Percentiles rank a stretch among this genome's conserved stretches.
Conservation (phyloP, 192 early-diverging fungal species). For the Backusella tuberculispora region DNA sequence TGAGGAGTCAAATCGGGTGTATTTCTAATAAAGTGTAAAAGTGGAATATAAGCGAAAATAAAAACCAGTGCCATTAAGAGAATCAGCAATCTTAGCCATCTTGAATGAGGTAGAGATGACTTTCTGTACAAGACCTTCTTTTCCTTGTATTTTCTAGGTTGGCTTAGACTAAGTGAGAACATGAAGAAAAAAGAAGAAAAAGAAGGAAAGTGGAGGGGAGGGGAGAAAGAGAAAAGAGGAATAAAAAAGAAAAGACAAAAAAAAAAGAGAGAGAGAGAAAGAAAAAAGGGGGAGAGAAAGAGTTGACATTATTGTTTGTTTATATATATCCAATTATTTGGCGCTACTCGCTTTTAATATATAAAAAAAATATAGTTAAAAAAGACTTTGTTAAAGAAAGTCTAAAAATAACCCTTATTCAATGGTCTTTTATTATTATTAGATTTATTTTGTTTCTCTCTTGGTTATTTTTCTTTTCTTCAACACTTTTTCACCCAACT, state of each 20-base stretch:
- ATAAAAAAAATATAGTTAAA: not conserved
- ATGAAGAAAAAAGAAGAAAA: not conserved
- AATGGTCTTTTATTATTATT: not conserved
- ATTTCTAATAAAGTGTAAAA: conserved; percentile 1
- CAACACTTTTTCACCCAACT: not conserved
- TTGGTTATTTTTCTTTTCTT: conserved; percentile 7
- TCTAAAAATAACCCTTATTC: conserved; percentile 2
- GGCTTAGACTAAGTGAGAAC: conserved; percentile 9
- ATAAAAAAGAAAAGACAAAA: not conserved
- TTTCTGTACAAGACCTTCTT: conserved; percentile 13
- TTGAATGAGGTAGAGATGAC: not conserved
- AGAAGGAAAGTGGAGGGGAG: not conserved
- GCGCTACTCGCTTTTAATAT: conserved; percentile 7
- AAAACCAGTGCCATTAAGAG: conserved; percentile 3
- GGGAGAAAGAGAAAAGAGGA: not conserved
- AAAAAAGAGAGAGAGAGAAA: not conserved
- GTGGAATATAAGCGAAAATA: conserved; percentile 22
- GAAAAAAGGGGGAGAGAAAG: not conserved
- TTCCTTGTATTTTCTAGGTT: conserved; percentile 24
- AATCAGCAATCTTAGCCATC: conserved; percentile 22
- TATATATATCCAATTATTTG: not conserved
- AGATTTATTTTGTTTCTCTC: not conserved
- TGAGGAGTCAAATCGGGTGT: conserved; percentile 2
- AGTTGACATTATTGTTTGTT: conserved; percentile 15
- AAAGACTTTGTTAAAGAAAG: not conserved